These are phyloP conservation scores for Globisporangium emineosum DNA, from an alignment of 352 stramenopile species.

Conservation along the genomic window DNA sequence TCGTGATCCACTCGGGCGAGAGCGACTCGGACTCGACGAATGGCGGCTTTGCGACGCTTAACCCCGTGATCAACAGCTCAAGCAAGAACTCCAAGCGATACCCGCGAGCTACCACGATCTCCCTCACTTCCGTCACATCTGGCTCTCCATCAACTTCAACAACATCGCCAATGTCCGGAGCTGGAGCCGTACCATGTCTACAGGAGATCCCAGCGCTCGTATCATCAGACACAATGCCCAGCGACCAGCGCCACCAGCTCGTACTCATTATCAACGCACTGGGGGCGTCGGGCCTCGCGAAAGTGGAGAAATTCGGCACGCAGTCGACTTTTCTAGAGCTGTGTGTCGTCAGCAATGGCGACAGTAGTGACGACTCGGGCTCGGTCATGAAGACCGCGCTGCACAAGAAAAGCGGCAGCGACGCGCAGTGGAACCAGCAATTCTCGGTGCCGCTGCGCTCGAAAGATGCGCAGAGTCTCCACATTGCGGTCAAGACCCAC, in stretches of 20 bases:
- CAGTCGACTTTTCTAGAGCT: constrained; percentile 75
- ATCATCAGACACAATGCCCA: not conserved
- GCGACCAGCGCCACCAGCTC: constrained; percentile 19
- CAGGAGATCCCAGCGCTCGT: constrained; percentile 43
- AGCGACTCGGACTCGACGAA: constrained; percentile 45
- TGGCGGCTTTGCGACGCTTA: constrained; percentile 63
- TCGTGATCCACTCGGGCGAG: constrained; percentile 75
- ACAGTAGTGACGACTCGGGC: constrained; percentile 5
- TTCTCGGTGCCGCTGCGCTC: constrained; percentile 57
- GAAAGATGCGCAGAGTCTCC: constrained; percentile 48
- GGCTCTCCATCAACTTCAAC: not conserved
- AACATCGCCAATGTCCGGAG: not conserved
- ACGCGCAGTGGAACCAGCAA: constrained; percentile 83
- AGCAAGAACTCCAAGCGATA: constrained; percentile 5
- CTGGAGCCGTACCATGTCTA: constrained; percentile 26
- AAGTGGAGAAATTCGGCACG: constrained; percentile 75
- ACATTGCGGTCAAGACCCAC: constrained; percentile 56
- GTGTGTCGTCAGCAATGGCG: constrained; percentile 17
- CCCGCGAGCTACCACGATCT: constrained; percentile 3
- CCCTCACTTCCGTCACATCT: constrained; percentile 2
- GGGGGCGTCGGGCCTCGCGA: constrained; percentile 48
- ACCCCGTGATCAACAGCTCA: constrained; percentile 44
- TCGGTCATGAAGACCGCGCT: constrained; percentile 49
- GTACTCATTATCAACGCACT: constrained; percentile 59
- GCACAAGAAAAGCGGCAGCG: constrained; percentile 79